These are phyloP conservation scores for Xylaria intraflava DNA, from an alignment of 495 filamentous ascomycete genomes.

Conservation along the genomic window DNA sequence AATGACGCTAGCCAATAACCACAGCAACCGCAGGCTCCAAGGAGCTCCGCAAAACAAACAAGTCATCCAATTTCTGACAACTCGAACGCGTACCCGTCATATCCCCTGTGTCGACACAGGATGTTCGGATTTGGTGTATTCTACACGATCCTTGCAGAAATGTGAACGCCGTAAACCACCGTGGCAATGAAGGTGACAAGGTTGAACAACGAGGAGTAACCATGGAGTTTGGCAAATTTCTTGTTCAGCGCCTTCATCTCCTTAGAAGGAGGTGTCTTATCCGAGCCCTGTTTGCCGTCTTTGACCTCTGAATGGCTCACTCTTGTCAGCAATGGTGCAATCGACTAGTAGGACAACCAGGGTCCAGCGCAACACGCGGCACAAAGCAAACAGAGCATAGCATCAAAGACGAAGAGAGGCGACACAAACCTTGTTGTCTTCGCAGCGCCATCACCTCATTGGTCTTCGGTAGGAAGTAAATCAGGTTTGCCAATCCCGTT, in stretches of 20 bases:
- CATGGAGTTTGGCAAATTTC: constrained; percentile 71
- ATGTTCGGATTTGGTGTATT: not conserved
- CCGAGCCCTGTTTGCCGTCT: constrained; percentile 80
- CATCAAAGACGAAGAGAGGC: not conserved
- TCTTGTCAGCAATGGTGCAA: not conserved
- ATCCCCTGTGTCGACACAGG: not conserved
- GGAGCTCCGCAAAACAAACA: not conserved
- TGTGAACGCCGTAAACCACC: constrained; percentile 63
- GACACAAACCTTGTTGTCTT: constrained; percentile 61
- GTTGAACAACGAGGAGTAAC: constrained; percentile 68
- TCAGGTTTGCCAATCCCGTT: constrained; percentile 58
- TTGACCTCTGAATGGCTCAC: constrained; percentile 29
- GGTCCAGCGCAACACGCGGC: not conserved
- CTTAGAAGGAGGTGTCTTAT: constrained; percentile 63
- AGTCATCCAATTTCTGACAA: not conserved
- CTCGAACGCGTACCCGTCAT: not conserved
- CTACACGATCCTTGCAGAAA: constrained; percentile 51
- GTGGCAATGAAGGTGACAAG: constrained; percentile 59
- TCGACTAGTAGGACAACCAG: not conserved
- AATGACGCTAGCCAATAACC: not conserved
- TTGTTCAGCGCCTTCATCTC: constrained; percentile 80
- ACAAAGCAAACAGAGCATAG: not conserved
- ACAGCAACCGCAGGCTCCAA: not conserved
- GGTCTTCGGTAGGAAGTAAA: constrained; percentile 64
- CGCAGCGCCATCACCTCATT: constrained; percentile 64